Base-by-base conservation (phyloP, 2,329 filamentous ascomycete genomes). In the Fusarium clavum region DNA sequence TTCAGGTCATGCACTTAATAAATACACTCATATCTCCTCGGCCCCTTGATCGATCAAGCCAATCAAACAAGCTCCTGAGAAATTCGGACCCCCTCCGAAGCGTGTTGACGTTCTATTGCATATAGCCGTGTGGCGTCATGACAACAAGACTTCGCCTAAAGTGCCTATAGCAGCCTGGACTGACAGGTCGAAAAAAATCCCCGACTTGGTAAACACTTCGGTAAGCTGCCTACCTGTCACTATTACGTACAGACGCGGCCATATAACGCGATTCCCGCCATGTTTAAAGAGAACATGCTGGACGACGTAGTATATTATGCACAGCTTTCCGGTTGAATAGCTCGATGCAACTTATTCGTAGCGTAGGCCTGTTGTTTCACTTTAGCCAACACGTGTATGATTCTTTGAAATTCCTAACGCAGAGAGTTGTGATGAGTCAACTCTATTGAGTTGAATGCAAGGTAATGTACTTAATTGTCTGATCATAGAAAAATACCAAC, bases 371-470 rank as follows among this genome's bases (percentile, higher is more conserved):
- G 9, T 14, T 20, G 10, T 25, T 8, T 51, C 16, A 18, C 10
- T 24, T 38, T 34, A 13, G n/a, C 16, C 18, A n/a, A 27, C 16
- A 34, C 20, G 18, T 48, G 25, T 73, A 71, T 71, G 64, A 73
- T 71, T 62, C 4, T 73, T 73, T 54, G 30, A 57, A 29, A 30
- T 41, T 38, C 6, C 9, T 30, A 16, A 41, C 25, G 11, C 16
- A 8, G 22, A n/a, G n/a, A 41, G 8, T 24, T 43, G 2, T 61
- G 10, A 61, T 20, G 18, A 16, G 13, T 46, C 30, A 43, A 11
- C 29, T 67, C 16, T 8, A 2, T 9, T 12, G 13, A 29, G 14
- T 18, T 4, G 10, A 41, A 43, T 13, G 27, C 13, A 29, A 10
- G 34, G 10, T n/a, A n/a, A 4, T 4, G 2, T 12, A 38, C 18